Percentiles rank a stretch among this genome's conserved stretches.
Conservation (phyloP, 2,329 filamentous ascomycete genomes). For the Aspergillus sp. region DNA sequence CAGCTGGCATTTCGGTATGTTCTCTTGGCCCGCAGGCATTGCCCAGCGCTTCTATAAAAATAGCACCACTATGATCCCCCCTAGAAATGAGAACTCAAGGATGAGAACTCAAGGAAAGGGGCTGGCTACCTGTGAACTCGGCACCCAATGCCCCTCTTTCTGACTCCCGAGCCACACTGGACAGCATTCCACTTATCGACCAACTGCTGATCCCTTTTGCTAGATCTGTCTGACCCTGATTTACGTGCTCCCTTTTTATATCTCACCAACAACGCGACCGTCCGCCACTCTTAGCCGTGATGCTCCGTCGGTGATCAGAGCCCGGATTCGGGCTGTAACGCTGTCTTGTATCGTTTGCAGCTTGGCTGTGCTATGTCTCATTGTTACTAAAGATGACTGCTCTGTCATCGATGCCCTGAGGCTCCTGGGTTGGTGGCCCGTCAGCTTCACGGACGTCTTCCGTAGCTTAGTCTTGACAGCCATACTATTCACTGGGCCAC, state of each 20-base stretch:
- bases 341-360: conserved; percentile 71
- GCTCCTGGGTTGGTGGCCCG: conserved; percentile 78
- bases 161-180: not conserved
- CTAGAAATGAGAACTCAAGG: not conserved
- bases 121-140: not conserved
- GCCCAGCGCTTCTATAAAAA: conserved; percentile 16
- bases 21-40: conserved; percentile 13
- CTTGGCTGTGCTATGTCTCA: conserved; percentile 64
- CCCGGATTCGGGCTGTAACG: conserved; percentile 77
- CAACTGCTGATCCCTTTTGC: conserved; percentile 3
- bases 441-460: conserved; percentile 63
- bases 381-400: conserved; percentile 55
- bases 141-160: not conserved
- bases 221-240: conserved; percentile 78
- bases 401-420: conserved; percentile 60
- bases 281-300: conserved; percentile 78
- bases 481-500: conserved; percentile 77
- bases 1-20: conserved; percentile 42
- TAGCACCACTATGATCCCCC: conserved; percentile 3
- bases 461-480: conserved; percentile 69
- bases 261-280: conserved; percentile 75
- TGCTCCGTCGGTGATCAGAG: conserved; percentile 83
- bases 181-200: not conserved
- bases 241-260: conserved; percentile 90
- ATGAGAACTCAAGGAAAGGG: not conserved